Percentiles rank a stretch among this genome's conserved stretches.
Evolutionary conservation across 176 grass and related monocot genomes (phyloP).

Genomic region (Pontederia crassipes): DNA sequence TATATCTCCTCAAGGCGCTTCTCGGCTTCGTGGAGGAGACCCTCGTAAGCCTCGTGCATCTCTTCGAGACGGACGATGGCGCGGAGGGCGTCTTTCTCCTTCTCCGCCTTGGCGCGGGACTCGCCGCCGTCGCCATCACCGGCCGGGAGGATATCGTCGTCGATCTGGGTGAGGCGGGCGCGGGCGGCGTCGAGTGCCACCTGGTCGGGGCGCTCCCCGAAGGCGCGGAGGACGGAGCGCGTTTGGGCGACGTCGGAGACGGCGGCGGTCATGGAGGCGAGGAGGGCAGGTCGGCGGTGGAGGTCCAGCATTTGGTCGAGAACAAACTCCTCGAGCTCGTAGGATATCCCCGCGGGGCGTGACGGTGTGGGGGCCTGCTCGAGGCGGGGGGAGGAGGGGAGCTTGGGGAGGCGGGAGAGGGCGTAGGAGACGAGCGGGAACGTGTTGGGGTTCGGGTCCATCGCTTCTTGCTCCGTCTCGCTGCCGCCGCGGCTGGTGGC

Average conservation of each 20-base stretch:
- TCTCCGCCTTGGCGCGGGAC: conserved; percentile 5
- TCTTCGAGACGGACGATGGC: conserved; percentile 61
- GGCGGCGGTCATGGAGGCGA: conserved; percentile 56
- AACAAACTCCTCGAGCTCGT: conserved; percentile 4
- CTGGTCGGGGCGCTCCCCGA: conserved; percentile 51
- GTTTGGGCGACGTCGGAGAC: conserved; percentile 49
- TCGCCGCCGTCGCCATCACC: conserved; percentile 16
- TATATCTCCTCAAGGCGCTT: conserved; percentile 57
- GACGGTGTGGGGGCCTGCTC: conserved; percentile 30
- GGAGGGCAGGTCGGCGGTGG: conserved; percentile 48
- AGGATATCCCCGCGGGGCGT: neutral
- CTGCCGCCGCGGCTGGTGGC: too few relatives aligned
- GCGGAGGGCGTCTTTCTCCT: conserved; percentile 25
- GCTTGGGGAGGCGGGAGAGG: conserved; percentile 11
- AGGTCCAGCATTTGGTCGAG: conserved; percentile 36
- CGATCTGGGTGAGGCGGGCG: conserved; percentile 20
- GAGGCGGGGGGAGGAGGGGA: conserved; percentile 16
- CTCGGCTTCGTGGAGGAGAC: conserved; percentile 52
- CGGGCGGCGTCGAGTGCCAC: conserved; percentile 55
- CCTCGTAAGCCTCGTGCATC: conserved; percentile 63
- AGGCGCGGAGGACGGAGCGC: conserved; percentile 43
- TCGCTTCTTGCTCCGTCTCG: neutral
- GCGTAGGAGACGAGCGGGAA: conserved; percentile 68
- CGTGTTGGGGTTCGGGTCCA: conserved; percentile 68
- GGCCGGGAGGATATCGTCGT: conserved; percentile 6